phyloP scores from a whole-genome alignment of 495 filamentous ascomycete genomes.

The Hyaloscypha bicolor region DNA sequence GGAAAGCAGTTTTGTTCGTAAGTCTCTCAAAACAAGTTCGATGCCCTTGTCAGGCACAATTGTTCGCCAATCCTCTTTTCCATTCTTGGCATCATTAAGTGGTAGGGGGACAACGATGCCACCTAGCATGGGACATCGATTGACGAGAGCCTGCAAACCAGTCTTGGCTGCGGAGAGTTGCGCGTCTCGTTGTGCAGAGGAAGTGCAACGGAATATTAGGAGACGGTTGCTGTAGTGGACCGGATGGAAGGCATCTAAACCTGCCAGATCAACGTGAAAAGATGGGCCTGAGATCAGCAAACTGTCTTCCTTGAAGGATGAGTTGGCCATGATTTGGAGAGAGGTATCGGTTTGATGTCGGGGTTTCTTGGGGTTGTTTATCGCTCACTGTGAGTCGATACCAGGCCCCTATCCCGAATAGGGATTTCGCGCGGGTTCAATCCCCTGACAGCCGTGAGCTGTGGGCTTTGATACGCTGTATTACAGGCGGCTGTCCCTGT shows the following conservation, averaged over 20 bases:
- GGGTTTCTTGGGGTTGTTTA: too few relatives aligned
- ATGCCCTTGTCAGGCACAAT: conserved; percentile 17
- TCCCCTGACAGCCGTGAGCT: background rate
- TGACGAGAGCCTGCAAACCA: conserved; percentile 16
- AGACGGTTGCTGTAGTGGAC: conserved; percentile 22
- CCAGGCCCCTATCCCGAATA: background rate
- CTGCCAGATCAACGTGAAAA: conserved; percentile 21
- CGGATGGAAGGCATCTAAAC: conserved; percentile 14
- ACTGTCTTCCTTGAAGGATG: conserved; percentile 3
- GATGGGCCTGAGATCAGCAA: conserved; percentile 19
- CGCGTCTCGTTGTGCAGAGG: conserved; percentile 11
- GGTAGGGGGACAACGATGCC: conserved; percentile 12
- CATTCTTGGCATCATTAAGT: background rate
- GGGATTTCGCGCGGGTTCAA: background rate
- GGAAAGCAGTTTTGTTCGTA: conserved; percentile 4
- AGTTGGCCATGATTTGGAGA: conserved; percentile 8
- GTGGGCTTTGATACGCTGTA: background rate
- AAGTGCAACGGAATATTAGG: conserved; percentile 16
- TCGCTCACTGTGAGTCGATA: background rate
- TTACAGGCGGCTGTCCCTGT: background rate
- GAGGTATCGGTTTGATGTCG: background rate
- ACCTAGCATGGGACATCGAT: conserved; percentile 17
- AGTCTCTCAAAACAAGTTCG: conserved; percentile 18
- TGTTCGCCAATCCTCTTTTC: conserved; percentile 12
- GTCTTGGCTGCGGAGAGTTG: conserved; percentile 16